phyloP scores from a whole-genome alignment of 1,284 basidiomycete species.

The Anthracocystis walkeri region DNA sequence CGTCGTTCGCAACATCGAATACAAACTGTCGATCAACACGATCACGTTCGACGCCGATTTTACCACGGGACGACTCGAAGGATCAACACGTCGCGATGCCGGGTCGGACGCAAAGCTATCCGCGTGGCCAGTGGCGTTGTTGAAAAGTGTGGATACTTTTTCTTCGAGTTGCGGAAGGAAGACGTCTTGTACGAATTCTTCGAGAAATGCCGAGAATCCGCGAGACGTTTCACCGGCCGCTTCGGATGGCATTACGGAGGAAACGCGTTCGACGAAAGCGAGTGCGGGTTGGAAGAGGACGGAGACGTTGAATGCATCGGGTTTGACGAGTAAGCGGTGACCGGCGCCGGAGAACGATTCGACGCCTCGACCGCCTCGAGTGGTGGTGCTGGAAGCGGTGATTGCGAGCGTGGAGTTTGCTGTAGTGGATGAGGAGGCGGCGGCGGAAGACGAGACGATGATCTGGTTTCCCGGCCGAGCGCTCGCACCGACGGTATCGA shows the following conservation, averaged over 20 bases:
- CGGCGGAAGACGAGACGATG: constrained; percentile 22
- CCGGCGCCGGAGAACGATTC: constrained; percentile 72
- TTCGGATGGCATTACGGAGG: constrained; percentile 59
- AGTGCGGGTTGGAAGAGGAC: constrained; percentile 93
- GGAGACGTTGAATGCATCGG: constrained; percentile 94
- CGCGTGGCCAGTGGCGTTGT: constrained; percentile 70
- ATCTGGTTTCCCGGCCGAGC: constrained; percentile 24
- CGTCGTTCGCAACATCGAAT: constrained; percentile 90
- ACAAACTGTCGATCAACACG: constrained; percentile 90
- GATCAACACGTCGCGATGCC: constrained; percentile 13
- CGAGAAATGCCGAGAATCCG: constrained; percentile 82
- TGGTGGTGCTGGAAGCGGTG: neutral
- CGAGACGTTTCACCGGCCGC: constrained; percentile 55
- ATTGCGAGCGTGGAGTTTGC: neutral
- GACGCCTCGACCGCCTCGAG: constrained; percentile 12
- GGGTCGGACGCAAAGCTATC: constrained; percentile 75
- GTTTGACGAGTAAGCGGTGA: constrained; percentile 86
- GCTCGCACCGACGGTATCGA: constrained; percentile 26
- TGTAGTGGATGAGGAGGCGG: neutral
- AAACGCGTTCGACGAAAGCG: constrained; percentile 80
- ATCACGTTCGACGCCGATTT: constrained; percentile 89
- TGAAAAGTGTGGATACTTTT: constrained; percentile 75
- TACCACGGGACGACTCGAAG: constrained; percentile 77
- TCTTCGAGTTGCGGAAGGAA: constrained; percentile 96
- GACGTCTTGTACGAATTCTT: constrained; percentile 92